These are phyloP conservation scores for Penicillium freii DNA, from an alignment of 2,329 filamentous ascomycete species.

Conservation along the genomic window DNA sequence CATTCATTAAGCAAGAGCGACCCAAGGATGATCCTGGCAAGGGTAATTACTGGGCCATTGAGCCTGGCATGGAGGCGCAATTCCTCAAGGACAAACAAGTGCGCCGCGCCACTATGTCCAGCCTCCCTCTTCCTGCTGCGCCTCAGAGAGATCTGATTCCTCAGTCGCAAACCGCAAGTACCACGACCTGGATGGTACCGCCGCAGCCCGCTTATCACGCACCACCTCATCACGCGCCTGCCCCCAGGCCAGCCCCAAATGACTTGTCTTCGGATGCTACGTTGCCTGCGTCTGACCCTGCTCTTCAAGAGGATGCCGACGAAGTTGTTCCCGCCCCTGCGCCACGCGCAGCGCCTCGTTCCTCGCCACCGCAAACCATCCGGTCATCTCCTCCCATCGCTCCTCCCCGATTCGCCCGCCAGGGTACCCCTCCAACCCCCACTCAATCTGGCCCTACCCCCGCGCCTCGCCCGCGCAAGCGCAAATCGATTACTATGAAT, in stretches of 20 bases:
- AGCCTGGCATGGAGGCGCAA: constrained; percentile 80
- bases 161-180: constrained; percentile 30
- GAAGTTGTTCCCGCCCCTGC: constrained; percentile 42
- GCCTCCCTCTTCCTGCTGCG: constrained; percentile 39
- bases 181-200: constrained; percentile 37
- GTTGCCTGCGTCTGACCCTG: constrained; percentile 67
- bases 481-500: constrained; percentile 75
- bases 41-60: constrained; percentile 95
- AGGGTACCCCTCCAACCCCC: constrained; percentile 72
- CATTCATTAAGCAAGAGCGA: constrained; percentile 90
- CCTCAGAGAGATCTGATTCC: constrained; percentile 31
- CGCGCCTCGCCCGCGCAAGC: constrained; percentile 64
- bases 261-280: constrained; percentile 77
- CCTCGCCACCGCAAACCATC: constrained; percentile 58
- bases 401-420: constrained; percentile 55
- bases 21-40: constrained; percentile 97
- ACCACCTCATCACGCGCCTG: constrained; percentile 18
- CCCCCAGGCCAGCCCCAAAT: constrained; percentile 27
- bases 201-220: constrained; percentile 25
- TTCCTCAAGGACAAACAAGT: constrained; percentile 83
- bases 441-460: constrained; percentile 64
- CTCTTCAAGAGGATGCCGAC: constrained; percentile 54
- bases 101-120: constrained; percentile 48
- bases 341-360: constrained; percentile 35
- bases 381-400: constrained; percentile 88